These are phyloP conservation scores for Colletotrichum melonis DNA, from an alignment of 2,329 filamentous ascomycete species.

Conservation along the genomic window DNA sequence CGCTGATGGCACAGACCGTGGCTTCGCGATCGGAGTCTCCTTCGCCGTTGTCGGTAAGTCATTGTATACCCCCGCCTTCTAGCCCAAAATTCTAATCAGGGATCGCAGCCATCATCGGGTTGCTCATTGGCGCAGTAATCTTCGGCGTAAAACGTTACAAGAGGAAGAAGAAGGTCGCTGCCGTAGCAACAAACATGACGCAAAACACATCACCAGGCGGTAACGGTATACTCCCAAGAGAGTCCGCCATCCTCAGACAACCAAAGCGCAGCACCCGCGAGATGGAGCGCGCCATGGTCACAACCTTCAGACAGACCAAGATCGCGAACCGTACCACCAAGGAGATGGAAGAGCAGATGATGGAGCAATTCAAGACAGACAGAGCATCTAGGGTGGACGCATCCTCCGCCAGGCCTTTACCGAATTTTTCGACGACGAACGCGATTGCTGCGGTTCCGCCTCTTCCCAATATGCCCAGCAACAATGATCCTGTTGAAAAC, in stretches of 20 bases:
- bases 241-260: conserved; percentile 9
- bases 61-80: fast-evolving
- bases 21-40: conserved; percentile 9
- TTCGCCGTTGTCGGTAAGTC: conserved; percentile 21
- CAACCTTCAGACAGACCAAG: conserved; percentile 17
- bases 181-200: conserved; percentile 20
- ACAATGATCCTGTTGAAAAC: fast-evolving
- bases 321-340: conserved; percentile 25
- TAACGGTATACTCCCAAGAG: neutral
- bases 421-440: neutral
- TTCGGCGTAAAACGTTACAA: conserved; percentile 18
- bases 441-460: neutral
- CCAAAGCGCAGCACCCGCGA: conserved; percentile 21
- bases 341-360: conserved; percentile 33
- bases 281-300: conserved; percentile 19
- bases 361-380: conserved; percentile 15
- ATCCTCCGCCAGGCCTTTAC: neutral
- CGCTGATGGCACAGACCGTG: neutral
- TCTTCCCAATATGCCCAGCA: neutral
- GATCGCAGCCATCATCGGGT: neutral
- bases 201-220: neutral
- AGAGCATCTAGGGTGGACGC: neutral
- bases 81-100: neutral
- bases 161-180: conserved; percentile 26
- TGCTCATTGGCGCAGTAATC: conserved; percentile 21